Percentiles rank a stretch among this genome's conserved stretches.
phyloP scores from a whole-genome alignment of 1,139 yeast genomes.

The Yamadazyma triangularis region DNA sequence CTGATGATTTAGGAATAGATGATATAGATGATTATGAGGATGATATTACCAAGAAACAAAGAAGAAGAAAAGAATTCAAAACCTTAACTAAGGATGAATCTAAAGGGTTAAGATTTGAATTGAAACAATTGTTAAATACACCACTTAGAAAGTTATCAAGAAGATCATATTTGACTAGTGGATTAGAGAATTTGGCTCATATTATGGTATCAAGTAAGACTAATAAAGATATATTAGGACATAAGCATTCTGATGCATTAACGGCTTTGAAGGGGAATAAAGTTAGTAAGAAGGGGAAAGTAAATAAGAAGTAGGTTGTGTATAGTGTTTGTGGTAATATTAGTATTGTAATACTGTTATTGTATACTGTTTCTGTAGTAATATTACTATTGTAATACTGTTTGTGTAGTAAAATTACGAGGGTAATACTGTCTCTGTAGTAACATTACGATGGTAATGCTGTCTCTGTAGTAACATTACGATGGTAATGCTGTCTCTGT shows the following conservation, averaged over 20 bases:
- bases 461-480: too few relatives aligned
- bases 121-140: conserved; percentile 49
- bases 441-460: too few relatives aligned
- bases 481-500: too few relatives aligned
- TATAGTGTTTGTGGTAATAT: too few relatives aligned
- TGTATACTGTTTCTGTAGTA: too few relatives aligned
- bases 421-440: too few relatives aligned
- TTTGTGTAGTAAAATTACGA: too few relatives aligned
- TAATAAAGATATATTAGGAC: conserved; percentile 69
- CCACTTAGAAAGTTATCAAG: conserved; percentile 69
- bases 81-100: conserved; percentile 48
- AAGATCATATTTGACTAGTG: conserved; percentile 80
- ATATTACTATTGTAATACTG: too few relatives aligned
- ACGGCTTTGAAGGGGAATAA: conserved; percentile 48
- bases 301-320: too few relatives aligned
- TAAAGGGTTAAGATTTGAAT: conserved; percentile 47
- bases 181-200: conserved; percentile 80
- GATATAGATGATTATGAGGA: conserved; percentile 60
- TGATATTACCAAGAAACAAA: conserved; percentile 58
- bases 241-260: conserved; percentile 64
- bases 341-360: too few relatives aligned
- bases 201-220: conserved; percentile 69
- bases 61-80: conserved; percentile 57
- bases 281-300: neutral
- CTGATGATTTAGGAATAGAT: conserved; percentile 86